Percentiles rank a stretch among this genome's conserved stretches.
Conservation (phyloP, 495 filamentous ascomycete species). For the Penicillium crystallinum region DNA sequence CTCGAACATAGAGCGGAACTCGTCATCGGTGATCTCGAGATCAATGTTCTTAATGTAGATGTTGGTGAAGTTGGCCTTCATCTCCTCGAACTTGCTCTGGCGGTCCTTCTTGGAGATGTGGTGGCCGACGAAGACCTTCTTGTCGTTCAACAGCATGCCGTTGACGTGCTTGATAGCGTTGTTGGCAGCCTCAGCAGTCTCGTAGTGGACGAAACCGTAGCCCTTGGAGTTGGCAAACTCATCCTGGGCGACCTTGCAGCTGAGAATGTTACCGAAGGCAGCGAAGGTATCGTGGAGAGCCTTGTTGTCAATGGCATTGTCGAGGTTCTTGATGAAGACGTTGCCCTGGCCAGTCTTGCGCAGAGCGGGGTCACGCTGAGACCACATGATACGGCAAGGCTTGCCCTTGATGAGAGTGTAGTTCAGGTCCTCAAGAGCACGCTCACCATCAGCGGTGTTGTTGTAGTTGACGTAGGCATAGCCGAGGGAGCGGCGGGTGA, state of each 20-base stretch:
- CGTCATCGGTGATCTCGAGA: conserved; percentile 79
- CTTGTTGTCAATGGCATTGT: conserved; percentile 99
- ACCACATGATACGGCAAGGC: conserved; percentile 99
- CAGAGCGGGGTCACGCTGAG: conserved; percentile 96
- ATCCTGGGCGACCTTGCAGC: conserved; percentile 99
- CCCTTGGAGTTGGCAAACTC: conserved; percentile 94
- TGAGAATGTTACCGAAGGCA: conserved; percentile 97
- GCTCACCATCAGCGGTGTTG: conserved; percentile 91
- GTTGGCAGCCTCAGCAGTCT: conserved; percentile 94
- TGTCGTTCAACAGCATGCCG: conserved; percentile 99
- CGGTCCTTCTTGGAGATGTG: conserved; percentile 99
- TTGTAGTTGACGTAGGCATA: conserved; percentile 99
- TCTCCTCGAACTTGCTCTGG: conserved; percentile 99
- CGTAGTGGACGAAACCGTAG: conserved; percentile 99
- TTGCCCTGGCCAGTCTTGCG: conserved; percentile 99
- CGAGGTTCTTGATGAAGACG: conserved; percentile 99
- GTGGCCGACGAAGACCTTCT: conserved; percentile 99
- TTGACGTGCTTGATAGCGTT: conserved; percentile 99
- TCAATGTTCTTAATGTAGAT: conserved; percentile 99
- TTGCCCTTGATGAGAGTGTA: conserved; percentile 99
- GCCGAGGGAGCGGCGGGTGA: conserved; percentile 96
- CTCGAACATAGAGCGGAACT: conserved; percentile 91
- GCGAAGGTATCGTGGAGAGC: conserved; percentile 99
- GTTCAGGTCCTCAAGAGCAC: conserved; percentile 97
- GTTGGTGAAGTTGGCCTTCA: conserved; percentile 99